Conservation (phyloP, 129 eudicot species). For the Ambrosia trifida region DNA sequence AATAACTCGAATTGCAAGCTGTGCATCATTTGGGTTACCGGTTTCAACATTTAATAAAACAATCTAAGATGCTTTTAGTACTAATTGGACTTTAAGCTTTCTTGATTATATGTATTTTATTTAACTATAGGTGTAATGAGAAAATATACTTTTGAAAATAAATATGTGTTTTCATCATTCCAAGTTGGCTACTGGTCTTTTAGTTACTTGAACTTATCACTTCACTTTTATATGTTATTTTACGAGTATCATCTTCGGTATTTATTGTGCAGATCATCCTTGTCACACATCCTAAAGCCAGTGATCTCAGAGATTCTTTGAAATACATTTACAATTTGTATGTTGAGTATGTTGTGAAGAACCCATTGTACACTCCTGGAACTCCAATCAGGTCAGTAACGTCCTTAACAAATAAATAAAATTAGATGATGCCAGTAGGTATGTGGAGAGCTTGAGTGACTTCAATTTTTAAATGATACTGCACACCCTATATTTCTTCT, state of each 20-base stretch:
- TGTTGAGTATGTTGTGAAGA: conserved; percentile 99
- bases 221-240: background rate
- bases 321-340: conserved; percentile 93
- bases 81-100: no score
- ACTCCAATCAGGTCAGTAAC: conserved; percentile 74
- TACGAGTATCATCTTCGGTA: background rate
- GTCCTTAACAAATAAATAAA: background rate
- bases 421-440: no score
- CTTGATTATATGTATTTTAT: background rate
- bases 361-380: conserved; percentile 94
- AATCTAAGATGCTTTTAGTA: no score
- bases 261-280: conserved; percentile 66
- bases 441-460: no score
- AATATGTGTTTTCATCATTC: background rate
- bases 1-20: background rate
- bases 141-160: background rate
- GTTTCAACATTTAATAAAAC: no score
- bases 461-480: no score
- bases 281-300: conserved; percentile 82
- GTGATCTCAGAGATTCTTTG: conserved; percentile 92
- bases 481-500: no score
- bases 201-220: background rate
- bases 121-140: background rate
- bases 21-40: no score
- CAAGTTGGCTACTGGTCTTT: background rate